phyloP scores from a whole-genome alignment of 2,329 filamentous ascomycete species.

The Phialophora verrucosa region DNA sequence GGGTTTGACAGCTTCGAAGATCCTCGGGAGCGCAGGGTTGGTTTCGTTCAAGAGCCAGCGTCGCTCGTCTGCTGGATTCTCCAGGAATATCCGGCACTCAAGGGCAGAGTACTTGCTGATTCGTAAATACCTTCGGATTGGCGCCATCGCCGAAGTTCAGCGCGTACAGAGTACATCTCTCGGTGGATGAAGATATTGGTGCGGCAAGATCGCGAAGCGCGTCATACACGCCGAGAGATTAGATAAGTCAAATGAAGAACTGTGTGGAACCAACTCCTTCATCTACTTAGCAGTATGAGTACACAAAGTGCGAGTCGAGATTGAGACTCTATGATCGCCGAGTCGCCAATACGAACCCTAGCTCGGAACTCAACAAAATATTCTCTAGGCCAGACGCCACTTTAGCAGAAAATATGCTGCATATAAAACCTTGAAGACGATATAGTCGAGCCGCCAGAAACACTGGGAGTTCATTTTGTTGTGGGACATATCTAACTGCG shows the following conservation, averaged over 20 bases:
- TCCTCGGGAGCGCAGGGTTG: conserved; percentile 75
- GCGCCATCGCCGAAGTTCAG: conserved; percentile 33
- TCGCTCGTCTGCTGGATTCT: conserved; percentile 81
- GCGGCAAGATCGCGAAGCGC: conserved; percentile 8
- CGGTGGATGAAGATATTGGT: neutral
- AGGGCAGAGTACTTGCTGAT: conserved; percentile 93
- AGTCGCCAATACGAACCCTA: neutral
- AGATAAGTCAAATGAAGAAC: conserved; percentile 6
- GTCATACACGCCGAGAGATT: conserved; percentile 27
- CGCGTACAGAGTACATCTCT: neutral
- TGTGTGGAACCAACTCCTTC: no score
- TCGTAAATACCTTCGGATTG: conserved; percentile 69
- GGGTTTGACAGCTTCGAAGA: conserved; percentile 84
- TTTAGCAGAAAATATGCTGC: neutral
- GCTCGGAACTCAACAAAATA: neutral
- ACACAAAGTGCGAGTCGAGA: neutral
- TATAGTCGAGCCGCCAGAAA: neutral
- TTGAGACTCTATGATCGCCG: neutral
- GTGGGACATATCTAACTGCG: no score
- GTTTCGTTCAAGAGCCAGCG: conserved; percentile 83
- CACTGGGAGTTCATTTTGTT: neutral
- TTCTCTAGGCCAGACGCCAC: neutral
- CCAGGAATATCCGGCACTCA: conserved; percentile 95
- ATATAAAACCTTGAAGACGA: neutral
- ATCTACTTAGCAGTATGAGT: neutral